Evolutionary conservation across 108 stramenopile genomes (phyloP).

Genomic region (Skeletonema menzelii): DNA sequence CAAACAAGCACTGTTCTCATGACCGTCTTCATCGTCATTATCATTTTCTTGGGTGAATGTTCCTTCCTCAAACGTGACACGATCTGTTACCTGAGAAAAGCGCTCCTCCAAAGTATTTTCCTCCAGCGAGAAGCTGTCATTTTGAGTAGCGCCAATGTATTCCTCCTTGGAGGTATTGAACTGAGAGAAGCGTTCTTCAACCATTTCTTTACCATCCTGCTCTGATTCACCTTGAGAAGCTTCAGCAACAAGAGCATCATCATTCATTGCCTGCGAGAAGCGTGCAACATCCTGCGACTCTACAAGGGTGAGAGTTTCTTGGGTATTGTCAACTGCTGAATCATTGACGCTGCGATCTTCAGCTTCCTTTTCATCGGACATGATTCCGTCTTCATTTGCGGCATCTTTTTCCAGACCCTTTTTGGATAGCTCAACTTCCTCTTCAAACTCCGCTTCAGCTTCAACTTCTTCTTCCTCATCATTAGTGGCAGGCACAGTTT

Average conservation of each 20-base stretch:
- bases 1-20: background rate
- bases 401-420: background rate
- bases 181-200: slow-evolving; percentile 6
- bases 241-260: background rate
- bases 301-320: slow-evolving; percentile 33
- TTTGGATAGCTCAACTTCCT: background rate
- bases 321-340: slow-evolving; percentile 9
- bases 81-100: slow-evolving; percentile 14
- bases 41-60: slow-evolving; percentile 4
- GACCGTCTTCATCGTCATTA: background rate
- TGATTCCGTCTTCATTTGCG: background rate
- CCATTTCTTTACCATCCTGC: background rate
- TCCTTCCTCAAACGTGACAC: background rate
- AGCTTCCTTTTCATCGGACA: background rate
- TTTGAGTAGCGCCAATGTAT: background rate
- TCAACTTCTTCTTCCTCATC: background rate
- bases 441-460: background rate
- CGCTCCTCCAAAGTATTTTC: slow-evolving; percentile 23
- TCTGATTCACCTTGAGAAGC: background rate
- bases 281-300: slow-evolving; percentile 25
- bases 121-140: slow-evolving; percentile 16
- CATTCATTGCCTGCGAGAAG: slow-evolving; percentile 5
- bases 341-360: background rate
- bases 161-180: background rate
- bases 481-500: background rate